Conservation (phyloP, 345 rosid species). For the thale cress (Arabidopsis thaliana) region TAIR10.1 NC_003074.8:1217501-1218000, state of each 20-base stretch:
- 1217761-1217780: slow-evolving; percentile 57
- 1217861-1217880: too few species aligned
- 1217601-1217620: slow-evolving; percentile 12
- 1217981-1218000: not conserved
- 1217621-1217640: too few species aligned
- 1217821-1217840: not conserved
- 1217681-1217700: not conserved
- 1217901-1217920: slow-evolving; percentile 80
- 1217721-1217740: slow-evolving; percentile 65
- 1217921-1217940: slow-evolving; percentile 71
- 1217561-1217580: slow-evolving; percentile 83
- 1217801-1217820: slow-evolving; percentile 61
- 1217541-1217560: slow-evolving; percentile 82
- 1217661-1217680: not conserved
- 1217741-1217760: slow-evolving; percentile 72
- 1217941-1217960: slow-evolving; percentile 71
- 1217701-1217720: slow-evolving; percentile 66
- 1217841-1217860: not conserved
- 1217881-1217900: not conserved
- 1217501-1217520: slow-evolving; percentile 54
- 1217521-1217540: slow-evolving; percentile 66
- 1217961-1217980: slow-evolving; percentile 64
- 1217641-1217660: too few species aligned
- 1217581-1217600: slow-evolving; percentile 49
- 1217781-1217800: slow-evolving; percentile 57